Base-by-base conservation (phyloP, 805 yeast genomes). In the Torulaspora indica region DNA sequence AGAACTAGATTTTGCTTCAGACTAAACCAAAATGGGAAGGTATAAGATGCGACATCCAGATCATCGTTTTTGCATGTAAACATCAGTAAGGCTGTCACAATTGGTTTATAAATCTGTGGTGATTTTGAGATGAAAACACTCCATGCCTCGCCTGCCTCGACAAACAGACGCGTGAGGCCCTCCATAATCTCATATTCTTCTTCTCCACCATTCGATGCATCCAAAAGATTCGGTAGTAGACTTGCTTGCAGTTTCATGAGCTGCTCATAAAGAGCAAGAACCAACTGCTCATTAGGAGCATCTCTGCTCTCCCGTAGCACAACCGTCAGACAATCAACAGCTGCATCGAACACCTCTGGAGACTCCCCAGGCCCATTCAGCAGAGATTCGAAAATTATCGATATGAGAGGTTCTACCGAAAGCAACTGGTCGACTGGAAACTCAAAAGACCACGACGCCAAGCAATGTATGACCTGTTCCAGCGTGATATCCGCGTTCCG, bases 131-230 rank as follows among this genome's bases (percentile, higher is more conserved):
- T 79, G 27, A 85, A 71, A 27, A 85, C 85, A 64, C 88, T 93
- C 98, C 98, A 93, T 1, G 95, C 77, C 66, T 89, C 97, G 45
- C 95, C 96, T 1, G 97, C 95, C 55, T 89, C 95, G 5, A 89
- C 85, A 61, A 85, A 86, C 34, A 93, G 63, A 56, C 93, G 74
- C 0, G 95, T 78, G 42, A 85, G 68, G 10, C 85, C 79, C 45
- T 81, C 82, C 57, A 85, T 75, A 30, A 75, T 72, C 28, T 84
- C 93, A 1, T 49, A 48, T 20, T 56, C 57, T 54, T 82, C 91
- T 45, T 77, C 80, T 41, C 68, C 64, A 12, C 12, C 40, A 13
- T 30, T 22, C 17, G 61, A 51, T 4, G 30, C 40, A 25, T 17
- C 31, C 31, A 38, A 39, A 36, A 58, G 38, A 22, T 54, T 67